Conservation (phyloP, 106 monocot genomes). For the Phalaenopsis aphrodite region DNA sequence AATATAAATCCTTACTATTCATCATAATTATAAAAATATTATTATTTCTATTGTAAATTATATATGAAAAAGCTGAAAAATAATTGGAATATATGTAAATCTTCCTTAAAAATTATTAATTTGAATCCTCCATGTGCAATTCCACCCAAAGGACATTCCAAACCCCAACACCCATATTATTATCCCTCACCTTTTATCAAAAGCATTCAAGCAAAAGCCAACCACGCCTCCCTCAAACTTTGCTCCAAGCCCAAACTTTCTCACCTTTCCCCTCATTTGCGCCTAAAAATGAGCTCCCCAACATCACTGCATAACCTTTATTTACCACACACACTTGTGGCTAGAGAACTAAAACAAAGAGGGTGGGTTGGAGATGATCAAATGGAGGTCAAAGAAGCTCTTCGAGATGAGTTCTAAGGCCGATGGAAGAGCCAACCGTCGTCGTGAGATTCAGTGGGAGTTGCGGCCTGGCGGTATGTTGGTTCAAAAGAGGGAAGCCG, state of each 20-base stretch:
- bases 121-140: too few relatives aligned
- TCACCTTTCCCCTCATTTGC: not conserved
- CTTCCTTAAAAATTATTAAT: too few relatives aligned
- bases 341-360: not conserved
- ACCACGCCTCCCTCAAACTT: not conserved
- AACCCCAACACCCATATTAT: not conserved
- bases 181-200: not conserved
- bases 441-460: constrained; percentile 52
- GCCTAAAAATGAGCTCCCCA: not conserved
- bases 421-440: not conserved
- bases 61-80: too few relatives aligned
- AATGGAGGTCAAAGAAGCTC: constrained; percentile 34
- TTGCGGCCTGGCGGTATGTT: constrained; percentile 68
- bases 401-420: constrained; percentile 34
- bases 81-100: too few relatives aligned
- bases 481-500: constrained; percentile 51
- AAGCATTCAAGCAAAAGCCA: not conserved
- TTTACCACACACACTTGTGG: not conserved
- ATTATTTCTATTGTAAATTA: too few relatives aligned
- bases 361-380: constrained; percentile 21
- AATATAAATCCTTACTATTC: too few relatives aligned
- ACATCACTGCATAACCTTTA: not conserved
- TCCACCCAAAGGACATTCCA: not conserved
- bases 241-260: not conserved
- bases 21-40: too few relatives aligned